These are phyloP conservation scores for Triticum turgidum DNA, from an alignment of 176 grass and related monocot genomes.

Conservation along the genomic window DNA sequence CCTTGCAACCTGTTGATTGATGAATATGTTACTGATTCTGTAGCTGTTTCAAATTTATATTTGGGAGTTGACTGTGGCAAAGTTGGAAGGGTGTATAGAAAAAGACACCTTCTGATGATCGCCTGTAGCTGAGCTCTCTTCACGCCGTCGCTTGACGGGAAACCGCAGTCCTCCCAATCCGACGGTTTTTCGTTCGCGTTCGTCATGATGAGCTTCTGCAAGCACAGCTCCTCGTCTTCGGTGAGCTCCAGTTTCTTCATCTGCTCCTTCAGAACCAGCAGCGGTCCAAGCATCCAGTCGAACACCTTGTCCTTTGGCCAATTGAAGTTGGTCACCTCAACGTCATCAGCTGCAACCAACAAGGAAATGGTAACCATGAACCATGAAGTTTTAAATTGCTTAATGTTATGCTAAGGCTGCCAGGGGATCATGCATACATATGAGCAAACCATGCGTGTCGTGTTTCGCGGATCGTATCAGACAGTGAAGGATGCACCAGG, in stretches of 20 bases:
- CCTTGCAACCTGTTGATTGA: conserved; percentile 61
- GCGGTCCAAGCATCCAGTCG: conserved; percentile 79
- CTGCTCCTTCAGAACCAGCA: conserved; percentile 82
- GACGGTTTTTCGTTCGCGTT: conserved; percentile 62
- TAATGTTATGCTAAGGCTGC: neutral
- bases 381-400: neutral
- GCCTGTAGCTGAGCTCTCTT: conserved; percentile 85
- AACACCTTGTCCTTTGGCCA: conserved; percentile 80
- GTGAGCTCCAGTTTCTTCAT: conserved; percentile 58
- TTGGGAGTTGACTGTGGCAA: neutral
- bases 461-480: conserved; percentile 72
- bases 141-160: conserved; percentile 50
- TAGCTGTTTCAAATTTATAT: neutral
- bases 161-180: conserved; percentile 67
- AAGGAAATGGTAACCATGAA: neutral
- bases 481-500: conserved; percentile 87
- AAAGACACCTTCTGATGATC: conserved; percentile 73
- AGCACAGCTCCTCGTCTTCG: conserved; percentile 63
- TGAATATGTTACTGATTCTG: neutral
- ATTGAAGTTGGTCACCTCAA: conserved; percentile 73
- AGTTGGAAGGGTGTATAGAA: neutral
- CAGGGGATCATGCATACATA: conserved; percentile 51
- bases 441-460: conserved; percentile 54
- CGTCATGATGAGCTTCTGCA: conserved; percentile 70
- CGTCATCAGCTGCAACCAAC: conserved; percentile 63